phyloP scores from a whole-genome alignment of 495 filamentous ascomycete species.

The Tuber indicum region DNA sequence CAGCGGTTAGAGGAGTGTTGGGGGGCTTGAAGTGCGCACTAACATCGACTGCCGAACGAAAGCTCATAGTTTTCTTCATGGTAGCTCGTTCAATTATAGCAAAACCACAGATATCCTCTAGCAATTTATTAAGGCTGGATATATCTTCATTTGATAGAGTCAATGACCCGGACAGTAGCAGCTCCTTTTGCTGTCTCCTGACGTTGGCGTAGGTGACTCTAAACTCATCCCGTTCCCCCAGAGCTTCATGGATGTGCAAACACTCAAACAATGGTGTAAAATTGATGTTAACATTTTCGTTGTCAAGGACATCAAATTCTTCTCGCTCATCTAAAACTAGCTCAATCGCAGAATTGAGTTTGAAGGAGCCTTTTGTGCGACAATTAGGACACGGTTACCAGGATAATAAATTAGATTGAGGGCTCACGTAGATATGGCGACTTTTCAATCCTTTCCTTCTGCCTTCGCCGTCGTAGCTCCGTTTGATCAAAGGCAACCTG shows the following conservation, averaged over 20 bases:
- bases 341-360: constrained; percentile 92
- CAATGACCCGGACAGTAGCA: constrained; percentile 63
- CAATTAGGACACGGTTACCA: not conserved
- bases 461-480: constrained; percentile 72
- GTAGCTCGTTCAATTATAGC: constrained; percentile 93
- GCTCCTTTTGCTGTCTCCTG: constrained; percentile 80
- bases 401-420: not conserved
- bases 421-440: constrained; percentile 59
- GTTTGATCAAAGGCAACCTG: constrained; percentile 98
- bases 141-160: constrained; percentile 61
- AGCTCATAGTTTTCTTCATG: constrained; percentile 72
- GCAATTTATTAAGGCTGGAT: constrained; percentile 68
- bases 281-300: constrained; percentile 87
- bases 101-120: constrained; percentile 93
- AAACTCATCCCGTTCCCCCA: constrained; percentile 88
- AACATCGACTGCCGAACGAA: constrained; percentile 80
- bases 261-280: constrained; percentile 95
- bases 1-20: not conserved
- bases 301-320: constrained; percentile 88
- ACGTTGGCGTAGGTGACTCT: constrained; percentile 83
- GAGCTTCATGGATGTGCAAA: constrained; percentile 89
- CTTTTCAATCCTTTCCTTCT: constrained; percentile 69
- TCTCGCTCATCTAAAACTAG: constrained; percentile 90
- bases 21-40: constrained; percentile 32
- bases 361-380: constrained; percentile 51